These are phyloP conservation scores for Aotearoamyces nothofagi DNA, from an alignment of 2,329 filamentous ascomycete genomes.

Conservation along the genomic window DNA sequence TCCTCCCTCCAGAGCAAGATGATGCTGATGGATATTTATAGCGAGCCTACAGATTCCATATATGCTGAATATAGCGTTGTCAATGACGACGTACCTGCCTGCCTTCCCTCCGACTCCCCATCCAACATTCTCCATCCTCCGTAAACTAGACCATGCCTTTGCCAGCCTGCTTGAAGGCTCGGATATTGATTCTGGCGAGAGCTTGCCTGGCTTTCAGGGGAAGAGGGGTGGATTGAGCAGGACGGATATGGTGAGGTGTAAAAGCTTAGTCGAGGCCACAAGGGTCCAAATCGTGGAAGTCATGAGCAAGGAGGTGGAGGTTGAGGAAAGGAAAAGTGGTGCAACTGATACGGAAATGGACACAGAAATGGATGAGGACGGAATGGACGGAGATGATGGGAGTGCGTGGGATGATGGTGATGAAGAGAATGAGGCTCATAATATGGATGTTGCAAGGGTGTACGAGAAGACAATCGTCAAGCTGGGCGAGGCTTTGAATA, in stretches of 20 bases:
- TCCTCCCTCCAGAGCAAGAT: background rate
- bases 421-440: slow-evolving; percentile 37
- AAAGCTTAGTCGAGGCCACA: slow-evolving; percentile 65
- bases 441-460: slow-evolving; percentile 59
- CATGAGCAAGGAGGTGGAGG: slow-evolving; percentile 37
- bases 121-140: slow-evolving; percentile 55
- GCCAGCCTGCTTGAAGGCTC: slow-evolving; percentile 55
- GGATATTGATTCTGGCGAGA: slow-evolving; percentile 48
- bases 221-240: slow-evolving; percentile 46
- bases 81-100: slow-evolving; percentile 56
- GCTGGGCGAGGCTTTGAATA: slow-evolving; percentile 50
- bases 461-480: slow-evolving; percentile 70
- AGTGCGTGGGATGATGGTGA: slow-evolving; percentile 24
- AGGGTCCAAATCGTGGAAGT: slow-evolving; percentile 55
- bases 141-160: slow-evolving; percentile 75
- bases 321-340: slow-evolving; percentile 23
- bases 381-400: slow-evolving; percentile 19
- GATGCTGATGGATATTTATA: slow-evolving; percentile 19
- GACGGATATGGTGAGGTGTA: slow-evolving; percentile 79
- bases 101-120: slow-evolving; percentile 54
- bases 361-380: slow-evolving; percentile 17
- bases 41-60: slow-evolving; percentile 73
- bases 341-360: slow-evolving; percentile 23
- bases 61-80: slow-evolving; percentile 60
- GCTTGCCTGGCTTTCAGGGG: slow-evolving; percentile 56